Base-by-base conservation (phyloP, 345 rosid genomes). In the Orychophragmus violaceus region DNA sequence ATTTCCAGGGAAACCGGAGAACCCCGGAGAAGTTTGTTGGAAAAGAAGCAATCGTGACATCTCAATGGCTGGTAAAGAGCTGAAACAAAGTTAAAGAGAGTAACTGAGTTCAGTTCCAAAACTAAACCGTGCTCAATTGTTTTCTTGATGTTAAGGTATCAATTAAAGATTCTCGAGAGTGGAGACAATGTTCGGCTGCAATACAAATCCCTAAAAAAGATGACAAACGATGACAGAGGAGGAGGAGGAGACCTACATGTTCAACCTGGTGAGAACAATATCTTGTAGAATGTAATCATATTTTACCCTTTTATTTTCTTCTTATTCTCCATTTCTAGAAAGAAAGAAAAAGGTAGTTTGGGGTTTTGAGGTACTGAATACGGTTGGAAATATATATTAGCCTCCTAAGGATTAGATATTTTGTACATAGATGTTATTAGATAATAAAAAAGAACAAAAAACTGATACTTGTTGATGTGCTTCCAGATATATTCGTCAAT, bases 21-120 rank as follows among this genome's bases (percentile, higher is more conserved):
- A 94, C 99, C 6, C 97, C 96, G 0, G 99, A 86, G 68, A 94
- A 90, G 71, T 88, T 88, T 84, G 94, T 94, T 24, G 99, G 99
- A 57, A 94, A 88, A 85, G 99, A 90, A 82, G 99, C 99, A 25
- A 62, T 94, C 22, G 87, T 94, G 69, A 88, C 97, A 71, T 82
- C 95, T 90, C 63, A 94, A 94, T 82, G 99, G 99, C 79, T 94
- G 99, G 99, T 16, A n/a, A 51, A 42, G 45, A 61, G 61, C 62
- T 66, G 39, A 37, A 64, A 29, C 13, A 74, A 49, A 69, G 35
- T 50, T 49, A 12, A 59, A 32, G 56, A 53, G 66, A 57, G 60
- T 41, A 32, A n/a, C 33, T 39, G 59, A 46, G 21, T 24, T 63
- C 8, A 22, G 24, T 59, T 28, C 27, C 22, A 44, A 33, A 60